Evolutionary conservation across 306 rosid genomes (phyloP).

Genomic region (Abrus pulchellus): DNA sequence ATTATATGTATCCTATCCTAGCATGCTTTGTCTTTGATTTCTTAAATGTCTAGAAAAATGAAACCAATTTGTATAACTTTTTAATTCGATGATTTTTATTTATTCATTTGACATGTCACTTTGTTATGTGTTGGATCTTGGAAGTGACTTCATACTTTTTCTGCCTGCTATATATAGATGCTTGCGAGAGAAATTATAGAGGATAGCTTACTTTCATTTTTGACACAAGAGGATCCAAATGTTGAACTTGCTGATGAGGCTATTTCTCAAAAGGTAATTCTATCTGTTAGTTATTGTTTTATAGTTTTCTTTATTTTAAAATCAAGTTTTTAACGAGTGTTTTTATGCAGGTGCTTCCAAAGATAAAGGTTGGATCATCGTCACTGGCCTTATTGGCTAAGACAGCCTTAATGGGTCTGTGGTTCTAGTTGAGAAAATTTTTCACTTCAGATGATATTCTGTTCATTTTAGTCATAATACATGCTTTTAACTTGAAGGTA

Average conservation of each 20-base stretch:
- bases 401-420: slow-evolving; percentile 90
- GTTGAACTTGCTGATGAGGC: slow-evolving; percentile 67
- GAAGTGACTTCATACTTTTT: slow-evolving; percentile 20
- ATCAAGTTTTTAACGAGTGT: slow-evolving; percentile 46
- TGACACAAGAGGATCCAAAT: slow-evolving; percentile 75
- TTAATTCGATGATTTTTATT: slow-evolving; percentile 28
- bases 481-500: slow-evolving; percentile 42
- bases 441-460: slow-evolving; percentile 43
- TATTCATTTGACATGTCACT: slow-evolving; percentile 38
- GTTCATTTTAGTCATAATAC: slow-evolving; percentile 33
- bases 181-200: slow-evolving; percentile 92
- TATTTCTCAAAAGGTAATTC: slow-evolving; percentile 72
- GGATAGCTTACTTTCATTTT: slow-evolving; percentile 79
- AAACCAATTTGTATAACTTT: slow-evolving; percentile 40
- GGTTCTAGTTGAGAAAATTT: slow-evolving; percentile 40
- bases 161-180: slow-evolving; percentile 66
- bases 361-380: slow-evolving; percentile 89
- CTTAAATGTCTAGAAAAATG: slow-evolving; percentile 24
- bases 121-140: slow-evolving; percentile 47
- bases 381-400: slow-evolving; percentile 88
- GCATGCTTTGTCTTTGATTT: neutral
- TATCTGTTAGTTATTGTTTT: slow-evolving; percentile 21
- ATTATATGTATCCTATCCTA: slow-evolving; percentile 30
- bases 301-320: slow-evolving; percentile 28
- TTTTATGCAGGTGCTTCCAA: slow-evolving; percentile 76